Evolutionary conservation across 208 protist genomes (phyloP).

Genomic region (Strigomonas culicis): DNA sequence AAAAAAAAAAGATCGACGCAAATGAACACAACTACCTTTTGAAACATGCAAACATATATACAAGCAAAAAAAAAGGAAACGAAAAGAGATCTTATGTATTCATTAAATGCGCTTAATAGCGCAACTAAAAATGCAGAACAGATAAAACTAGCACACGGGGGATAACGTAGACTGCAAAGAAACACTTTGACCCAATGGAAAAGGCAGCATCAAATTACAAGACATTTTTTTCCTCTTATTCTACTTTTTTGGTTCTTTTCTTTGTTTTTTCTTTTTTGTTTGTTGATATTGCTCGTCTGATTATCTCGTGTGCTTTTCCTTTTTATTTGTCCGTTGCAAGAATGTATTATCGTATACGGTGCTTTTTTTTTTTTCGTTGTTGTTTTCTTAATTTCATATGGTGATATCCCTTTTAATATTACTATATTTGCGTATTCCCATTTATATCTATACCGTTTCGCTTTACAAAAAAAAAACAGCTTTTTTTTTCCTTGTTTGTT

Average conservation of each 20-base stretch:
- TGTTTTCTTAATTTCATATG: not conserved
- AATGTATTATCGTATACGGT: not conserved
- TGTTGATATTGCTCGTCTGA: no score
- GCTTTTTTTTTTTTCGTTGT: conserved; percentile 1
- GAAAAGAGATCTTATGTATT: not conserved
- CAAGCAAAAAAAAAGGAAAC: conserved; percentile 8
- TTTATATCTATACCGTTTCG: not conserved
- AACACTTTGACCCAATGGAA: conserved; percentile 1
- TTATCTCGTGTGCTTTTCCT: no score
- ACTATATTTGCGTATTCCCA: not conserved
- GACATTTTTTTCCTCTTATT: conserved; percentile 15
- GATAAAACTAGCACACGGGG: no score
- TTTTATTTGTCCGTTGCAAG: no score
- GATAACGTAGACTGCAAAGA: no score
- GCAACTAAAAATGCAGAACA: no score
- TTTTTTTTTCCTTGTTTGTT: conserved; percentile 8
- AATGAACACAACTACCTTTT: no score
- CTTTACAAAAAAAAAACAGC: conserved; percentile 1
- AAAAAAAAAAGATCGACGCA: no score
- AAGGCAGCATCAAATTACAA: no score
- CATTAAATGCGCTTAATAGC: no score
- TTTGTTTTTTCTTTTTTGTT: conserved; percentile 17
- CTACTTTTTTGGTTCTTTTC: conserved; percentile 15
- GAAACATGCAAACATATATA: conserved; percentile 7
- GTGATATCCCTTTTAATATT: not conserved